Percentiles rank a stretch among this genome's conserved stretches.
Evolutionary conservation across 2,329 filamentous ascomycete species (phyloP).

Genomic region (Nemania diffusa): DNA sequence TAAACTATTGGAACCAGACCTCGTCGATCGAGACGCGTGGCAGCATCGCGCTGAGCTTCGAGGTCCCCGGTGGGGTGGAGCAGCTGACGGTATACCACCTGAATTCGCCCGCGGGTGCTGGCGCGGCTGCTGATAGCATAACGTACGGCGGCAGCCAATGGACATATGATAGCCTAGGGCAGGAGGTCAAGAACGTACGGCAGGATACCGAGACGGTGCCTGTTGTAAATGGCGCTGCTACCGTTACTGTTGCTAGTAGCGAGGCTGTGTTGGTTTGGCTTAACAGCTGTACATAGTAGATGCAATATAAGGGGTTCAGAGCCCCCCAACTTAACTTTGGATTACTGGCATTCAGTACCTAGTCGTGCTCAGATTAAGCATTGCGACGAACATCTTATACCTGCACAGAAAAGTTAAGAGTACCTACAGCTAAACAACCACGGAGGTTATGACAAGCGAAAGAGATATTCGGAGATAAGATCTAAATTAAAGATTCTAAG

Average conservation of each 20-base stretch:
- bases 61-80: constrained; percentile 37
- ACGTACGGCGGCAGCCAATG: constrained; percentile 54
- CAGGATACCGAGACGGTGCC: constrained; percentile 46
- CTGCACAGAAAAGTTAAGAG: neutral
- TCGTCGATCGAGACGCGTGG: constrained; percentile 42
- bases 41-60: constrained; percentile 40
- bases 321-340: no score
- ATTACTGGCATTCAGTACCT: no score
- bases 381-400: neutral
- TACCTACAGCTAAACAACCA: no score
- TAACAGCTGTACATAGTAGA: neutral
- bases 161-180: constrained; percentile 50
- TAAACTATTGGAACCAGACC: constrained; percentile 53
- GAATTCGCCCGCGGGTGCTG: constrained; percentile 50
- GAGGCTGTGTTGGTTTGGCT: constrained; percentile 48
- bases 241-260: constrained; percentile 45
- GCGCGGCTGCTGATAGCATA: constrained; percentile 48
- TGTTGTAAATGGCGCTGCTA: constrained; percentile 44
- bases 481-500: neutral
- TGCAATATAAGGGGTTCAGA: no score
- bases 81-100: constrained; percentile 47
- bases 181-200: constrained; percentile 49
- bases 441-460: no score
- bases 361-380: neutral
- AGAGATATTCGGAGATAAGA: no score